A percentile compares a stretch with the other conserved stretches of the same genome.
These are phyloP conservation scores for Herpetospermum pedunculosum DNA, from an alignment of 306 rosid species.

Conservation along the genomic window DNA sequence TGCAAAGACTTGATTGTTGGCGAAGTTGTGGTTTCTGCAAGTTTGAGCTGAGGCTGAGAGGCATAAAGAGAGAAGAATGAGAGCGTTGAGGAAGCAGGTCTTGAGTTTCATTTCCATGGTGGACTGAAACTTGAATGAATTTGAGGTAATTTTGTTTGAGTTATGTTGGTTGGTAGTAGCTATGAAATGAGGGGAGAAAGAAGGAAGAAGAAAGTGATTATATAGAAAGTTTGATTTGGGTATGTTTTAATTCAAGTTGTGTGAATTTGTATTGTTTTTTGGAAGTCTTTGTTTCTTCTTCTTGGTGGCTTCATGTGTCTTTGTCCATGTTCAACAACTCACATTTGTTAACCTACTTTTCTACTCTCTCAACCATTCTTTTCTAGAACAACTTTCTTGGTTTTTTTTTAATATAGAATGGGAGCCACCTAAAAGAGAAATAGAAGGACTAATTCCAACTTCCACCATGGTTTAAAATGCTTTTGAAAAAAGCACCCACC, in stretches of 20 bases:
- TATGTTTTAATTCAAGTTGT: not conserved
- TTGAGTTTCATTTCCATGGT: not conserved
- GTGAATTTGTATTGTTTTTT: not conserved
- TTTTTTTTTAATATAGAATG: not conserved
- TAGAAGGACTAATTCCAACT: not conserved
- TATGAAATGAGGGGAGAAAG: not conserved
- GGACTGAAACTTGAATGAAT: not conserved
- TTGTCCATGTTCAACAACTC: constrained; percentile 7
- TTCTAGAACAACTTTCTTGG: not conserved
- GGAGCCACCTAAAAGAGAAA: not conserved
- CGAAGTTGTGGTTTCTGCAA: constrained; percentile 6
- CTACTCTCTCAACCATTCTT: constrained; percentile 2
- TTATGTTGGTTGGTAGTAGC: not conserved
- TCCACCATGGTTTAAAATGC: not conserved
- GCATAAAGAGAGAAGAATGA: not conserved
- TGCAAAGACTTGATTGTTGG: not conserved
- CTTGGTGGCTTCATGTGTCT: constrained; percentile 7
- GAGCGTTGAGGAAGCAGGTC: not conserved
- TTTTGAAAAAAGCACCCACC: not conserved
- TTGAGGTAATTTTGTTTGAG: not conserved
- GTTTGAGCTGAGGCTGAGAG: constrained; percentile 9
- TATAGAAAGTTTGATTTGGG: not conserved
- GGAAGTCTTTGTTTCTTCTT: not conserved
- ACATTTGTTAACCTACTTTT: constrained; percentile 6
- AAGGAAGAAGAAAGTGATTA: not conserved